Conservation (phyloP, 768 basidiomycete genomes). For the Lactarius indigo region DNA sequence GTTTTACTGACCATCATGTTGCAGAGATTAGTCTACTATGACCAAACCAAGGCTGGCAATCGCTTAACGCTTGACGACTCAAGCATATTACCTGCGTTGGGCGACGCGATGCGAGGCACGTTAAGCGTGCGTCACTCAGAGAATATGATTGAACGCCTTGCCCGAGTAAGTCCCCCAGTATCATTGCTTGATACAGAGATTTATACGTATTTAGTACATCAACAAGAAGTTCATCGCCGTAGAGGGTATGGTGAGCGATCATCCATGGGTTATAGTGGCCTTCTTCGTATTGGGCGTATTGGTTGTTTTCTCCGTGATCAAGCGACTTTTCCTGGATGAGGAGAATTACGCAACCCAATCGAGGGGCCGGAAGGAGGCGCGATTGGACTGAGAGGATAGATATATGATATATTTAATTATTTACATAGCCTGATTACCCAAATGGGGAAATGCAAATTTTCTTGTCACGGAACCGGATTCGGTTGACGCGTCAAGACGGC, state of each 20-base stretch:
- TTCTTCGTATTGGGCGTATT: conserved; percentile 27
- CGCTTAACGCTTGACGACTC: conserved; percentile 52
- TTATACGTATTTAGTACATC: conserved; percentile 29
- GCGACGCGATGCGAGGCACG: conserved; percentile 54
- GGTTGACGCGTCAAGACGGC: conserved; percentile 15
- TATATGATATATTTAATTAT: conserved; percentile 8
- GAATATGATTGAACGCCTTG: conserved; percentile 62
- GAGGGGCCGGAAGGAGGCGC: conserved; percentile 17
- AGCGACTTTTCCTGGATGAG: conserved; percentile 28
- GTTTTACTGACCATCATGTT: conserved; percentile 6
- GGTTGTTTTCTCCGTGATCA: conserved; percentile 26
- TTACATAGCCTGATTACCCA: background rate
- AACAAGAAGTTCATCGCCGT: conserved; percentile 30
- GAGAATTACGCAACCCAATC: background rate
- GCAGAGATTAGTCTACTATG: conserved; percentile 74
- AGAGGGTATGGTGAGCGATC: conserved; percentile 29
- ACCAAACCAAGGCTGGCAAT: conserved; percentile 54
- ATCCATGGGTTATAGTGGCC: conserved; percentile 30
- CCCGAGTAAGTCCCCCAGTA: conserved; percentile 48
- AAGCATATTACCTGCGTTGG: conserved; percentile 66
- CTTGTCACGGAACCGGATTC: background rate
- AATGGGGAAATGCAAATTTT: background rate
- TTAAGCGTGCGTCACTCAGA: conserved; percentile 61
- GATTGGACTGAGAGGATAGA: conserved; percentile 8
- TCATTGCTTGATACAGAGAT: background rate